Evolutionary conservation across 139 green algal species (phyloP).

Genomic region (Micractinium sp.): DNA sequence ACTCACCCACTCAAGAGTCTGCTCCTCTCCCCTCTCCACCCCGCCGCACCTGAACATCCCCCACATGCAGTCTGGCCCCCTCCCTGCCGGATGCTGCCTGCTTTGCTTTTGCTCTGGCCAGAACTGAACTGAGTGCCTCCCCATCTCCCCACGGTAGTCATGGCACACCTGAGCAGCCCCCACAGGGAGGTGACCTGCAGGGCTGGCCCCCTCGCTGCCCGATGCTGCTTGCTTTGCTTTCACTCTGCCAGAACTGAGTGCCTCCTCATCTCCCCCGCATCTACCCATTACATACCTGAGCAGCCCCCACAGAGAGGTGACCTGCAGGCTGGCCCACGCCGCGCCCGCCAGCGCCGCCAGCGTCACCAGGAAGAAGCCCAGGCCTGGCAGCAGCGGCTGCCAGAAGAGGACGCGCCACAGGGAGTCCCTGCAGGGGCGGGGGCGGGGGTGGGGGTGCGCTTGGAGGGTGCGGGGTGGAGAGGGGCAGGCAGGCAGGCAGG

Average conservation of each 20-base stretch:
- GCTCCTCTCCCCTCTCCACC: too few relatives aligned
- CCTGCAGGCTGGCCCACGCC: slow-evolving; percentile 18
- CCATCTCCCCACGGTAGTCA: too few relatives aligned
- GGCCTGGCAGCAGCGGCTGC: slow-evolving; percentile 18
- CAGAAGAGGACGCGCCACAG: slow-evolving; percentile 27
- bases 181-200: not conserved
- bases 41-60: not conserved
- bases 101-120: too few relatives aligned
- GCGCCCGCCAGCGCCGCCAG: slow-evolving; percentile 3
- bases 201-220: not conserved
- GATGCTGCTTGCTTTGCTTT: too few relatives aligned
- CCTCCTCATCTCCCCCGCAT: too few relatives aligned
- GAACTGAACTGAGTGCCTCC: too few relatives aligned
- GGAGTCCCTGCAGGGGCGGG: not conserved
- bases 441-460: not conserved
- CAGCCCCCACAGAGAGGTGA: not conserved
- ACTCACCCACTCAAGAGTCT: too few relatives aligned
- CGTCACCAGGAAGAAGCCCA: slow-evolving; percentile 7
- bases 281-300: slow-evolving; percentile 5
- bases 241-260: too few relatives aligned
- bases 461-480: not conserved
- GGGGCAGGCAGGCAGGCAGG: not conserved
- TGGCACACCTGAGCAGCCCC: slow-evolving; percentile 17
- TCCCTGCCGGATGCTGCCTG: not conserved
- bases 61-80: slow-evolving; percentile 11